Evolutionary conservation across 176 grass and related monocot species (phyloP).

Genomic region (Musa troglodytarum): DNA sequence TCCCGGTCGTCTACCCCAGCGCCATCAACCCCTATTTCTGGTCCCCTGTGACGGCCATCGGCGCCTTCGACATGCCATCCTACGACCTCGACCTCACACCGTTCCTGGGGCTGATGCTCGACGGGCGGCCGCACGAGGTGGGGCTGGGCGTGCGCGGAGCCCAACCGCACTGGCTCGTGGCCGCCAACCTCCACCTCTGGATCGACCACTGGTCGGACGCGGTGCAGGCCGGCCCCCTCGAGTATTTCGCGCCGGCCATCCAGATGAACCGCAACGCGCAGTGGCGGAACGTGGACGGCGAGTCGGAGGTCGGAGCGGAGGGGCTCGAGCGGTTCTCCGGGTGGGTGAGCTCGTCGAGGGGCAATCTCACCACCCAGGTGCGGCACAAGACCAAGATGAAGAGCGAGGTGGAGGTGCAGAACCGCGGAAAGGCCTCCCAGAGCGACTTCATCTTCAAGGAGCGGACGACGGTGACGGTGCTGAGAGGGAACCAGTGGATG

Average conservation of each 20-base stretch:
- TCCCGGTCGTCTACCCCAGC: constrained; percentile 5
- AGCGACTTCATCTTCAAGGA: neutral
- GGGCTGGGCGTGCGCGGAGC: constrained; percentile 5
- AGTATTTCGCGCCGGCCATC: constrained; percentile 4
- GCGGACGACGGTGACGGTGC: constrained; percentile 8
- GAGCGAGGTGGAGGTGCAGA: constrained; percentile 15
- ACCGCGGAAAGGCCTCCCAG: constrained; percentile 1
- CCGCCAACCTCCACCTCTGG: constrained; percentile 21
- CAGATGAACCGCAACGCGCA: constrained; percentile 22
- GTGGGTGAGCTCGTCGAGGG: constrained; percentile 19
- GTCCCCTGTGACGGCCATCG: constrained; percentile 15
- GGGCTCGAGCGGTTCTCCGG: constrained; percentile 11
- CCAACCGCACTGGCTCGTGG: constrained; percentile 10
- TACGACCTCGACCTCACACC: constrained; percentile 22
- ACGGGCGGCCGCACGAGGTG: constrained; percentile 4
- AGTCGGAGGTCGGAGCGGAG: constrained; percentile 13
- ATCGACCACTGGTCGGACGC: constrained; percentile 9
- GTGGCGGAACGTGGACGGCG: constrained; percentile 8
- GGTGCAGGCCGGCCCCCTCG: constrained; percentile 9
- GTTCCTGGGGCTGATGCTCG: constrained; percentile 14
- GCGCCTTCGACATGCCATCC: constrained; percentile 20
- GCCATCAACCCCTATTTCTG: constrained; percentile 13
- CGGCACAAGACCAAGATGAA: constrained; percentile 11
- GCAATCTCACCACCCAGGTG: constrained; percentile 16
- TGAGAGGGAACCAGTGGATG: constrained; percentile 1